Conservation (phyloP, 2,329 filamentous ascomycete genomes). For the Trichoderma sp. region DNA sequence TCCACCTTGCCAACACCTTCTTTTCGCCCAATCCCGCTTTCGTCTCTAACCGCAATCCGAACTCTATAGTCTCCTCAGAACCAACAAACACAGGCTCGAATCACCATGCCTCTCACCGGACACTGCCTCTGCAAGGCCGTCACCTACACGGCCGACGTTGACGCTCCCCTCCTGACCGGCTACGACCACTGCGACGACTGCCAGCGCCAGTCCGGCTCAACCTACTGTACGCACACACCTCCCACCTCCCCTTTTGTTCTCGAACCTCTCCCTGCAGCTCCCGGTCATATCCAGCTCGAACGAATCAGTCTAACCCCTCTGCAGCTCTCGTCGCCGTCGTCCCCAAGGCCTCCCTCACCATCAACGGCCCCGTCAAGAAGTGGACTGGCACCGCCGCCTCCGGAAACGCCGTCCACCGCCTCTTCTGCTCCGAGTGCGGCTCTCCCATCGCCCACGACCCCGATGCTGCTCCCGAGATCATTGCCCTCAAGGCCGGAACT, state of each 20-base stretch:
- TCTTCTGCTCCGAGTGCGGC: slow-evolving; percentile 71
- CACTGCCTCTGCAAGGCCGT: slow-evolving; percentile 73
- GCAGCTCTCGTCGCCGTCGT: slow-evolving; percentile 68
- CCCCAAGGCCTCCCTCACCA: slow-evolving; percentile 64
- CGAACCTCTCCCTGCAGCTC: neutral
- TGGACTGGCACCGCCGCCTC: slow-evolving; percentile 62
- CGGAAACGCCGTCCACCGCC: slow-evolving; percentile 65
- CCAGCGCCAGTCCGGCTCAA: slow-evolving; percentile 69
- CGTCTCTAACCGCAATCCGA: neutral
- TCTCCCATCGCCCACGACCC: slow-evolving; percentile 72
- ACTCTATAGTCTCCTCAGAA: neutral
- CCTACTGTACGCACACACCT: slow-evolving; percentile 57
- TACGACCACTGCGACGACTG: slow-evolving; percentile 76
- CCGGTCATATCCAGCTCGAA: too few relatives aligned
- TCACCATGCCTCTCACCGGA: slow-evolving; percentile 65
- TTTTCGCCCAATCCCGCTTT: neutral
- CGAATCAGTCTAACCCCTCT: neutral
- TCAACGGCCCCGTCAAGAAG: slow-evolving; percentile 67
- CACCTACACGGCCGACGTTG: slow-evolving; percentile 64
- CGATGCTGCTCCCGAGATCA: slow-evolving; percentile 69
- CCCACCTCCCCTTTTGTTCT: neutral
- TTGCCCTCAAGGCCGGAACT: slow-evolving; percentile 68
- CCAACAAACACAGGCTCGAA: slow-evolving; percentile 33
- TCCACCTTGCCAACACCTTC: neutral
- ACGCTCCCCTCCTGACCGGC: slow-evolving; percentile 56